These are phyloP conservation scores for Ceratobasidium sp. DNA, from an alignment of 1,284 basidiomycete species.

Conservation along the genomic window DNA sequence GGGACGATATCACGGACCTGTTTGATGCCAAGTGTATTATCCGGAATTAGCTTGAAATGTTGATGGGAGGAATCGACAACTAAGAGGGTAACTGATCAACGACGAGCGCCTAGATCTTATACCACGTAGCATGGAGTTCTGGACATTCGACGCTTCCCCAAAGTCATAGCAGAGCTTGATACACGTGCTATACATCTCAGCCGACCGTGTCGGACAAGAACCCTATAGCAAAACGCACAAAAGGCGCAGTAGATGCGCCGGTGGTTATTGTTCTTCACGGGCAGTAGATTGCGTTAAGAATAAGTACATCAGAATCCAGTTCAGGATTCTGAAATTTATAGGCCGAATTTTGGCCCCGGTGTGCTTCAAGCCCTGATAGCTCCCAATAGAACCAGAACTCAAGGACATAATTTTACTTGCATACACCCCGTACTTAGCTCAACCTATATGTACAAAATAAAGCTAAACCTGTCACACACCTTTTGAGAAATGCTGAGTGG, in stretches of 20 bases:
- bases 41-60: not conserved
- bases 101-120: conserved; percentile 1
- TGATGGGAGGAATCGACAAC: not conserved
- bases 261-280: not conserved
- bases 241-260: not conserved
- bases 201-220: conserved; percentile 26
- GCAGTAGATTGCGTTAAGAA: not conserved
- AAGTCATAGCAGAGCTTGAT: conserved; percentile 23
- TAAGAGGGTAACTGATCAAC: not conserved
- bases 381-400: too few relatives aligned
- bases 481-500: too few relatives aligned
- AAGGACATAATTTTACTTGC: too few relatives aligned
- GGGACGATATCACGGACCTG: not conserved
- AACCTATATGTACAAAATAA: too few relatives aligned
- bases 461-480: too few relatives aligned
- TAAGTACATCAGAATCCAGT: not conserved
- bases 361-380: too few relatives aligned
- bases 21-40: conserved; percentile 12
- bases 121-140: conserved; percentile 16
- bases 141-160: conserved; percentile 19
- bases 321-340: too few relatives aligned
- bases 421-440: too few relatives aligned
- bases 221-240: not conserved
- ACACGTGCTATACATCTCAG: conserved; percentile 35
- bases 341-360: too few relatives aligned